Evolutionary conservation across 2,329 filamentous ascomycete genomes (phyloP), one percentile per base, ranked within the genome.

Genomic region (Didymella pinodella): DNA sequence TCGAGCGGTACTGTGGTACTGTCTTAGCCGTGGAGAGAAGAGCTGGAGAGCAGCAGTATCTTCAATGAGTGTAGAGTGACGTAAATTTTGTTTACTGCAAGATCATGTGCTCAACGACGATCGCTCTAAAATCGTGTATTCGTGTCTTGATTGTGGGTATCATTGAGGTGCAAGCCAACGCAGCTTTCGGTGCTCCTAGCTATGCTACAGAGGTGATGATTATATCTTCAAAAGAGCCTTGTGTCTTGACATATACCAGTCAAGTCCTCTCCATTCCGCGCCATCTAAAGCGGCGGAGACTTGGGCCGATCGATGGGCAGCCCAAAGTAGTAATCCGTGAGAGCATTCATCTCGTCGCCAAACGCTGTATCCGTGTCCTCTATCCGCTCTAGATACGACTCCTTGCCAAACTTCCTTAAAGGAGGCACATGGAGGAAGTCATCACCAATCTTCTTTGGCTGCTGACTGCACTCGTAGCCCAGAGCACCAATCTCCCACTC

Each of bases 401-500:
- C 63, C 41, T 57, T 61, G 0, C 52, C 64, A 36, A 57, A 72
- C 2, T 16, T 25, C 8, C 59, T 46, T n/a, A 72, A 53, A 2
- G 14, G n/a, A 0, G 71, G 70, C 0, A 69, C 64, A 40, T 68
- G 46, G 10, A 38, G n/a, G 10, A 38, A n/a, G 11, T 20, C 18
- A n/a, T 1, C 14, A 20, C 2, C 20, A 16, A 18, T 3, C 2
- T 14, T 38, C 3, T 18, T 7, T 4, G 62, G 63, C 36, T 76
- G 67, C 8, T 61, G 48, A 5, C 70, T 20, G 26, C 63, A 68
- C 10, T 80, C 74, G 40, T 78, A 80, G 0, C 79, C 79, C 14
- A 81, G 57, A 1, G 70, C 71, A 6, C 77, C 78, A 16, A 74
- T 66, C 7, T 74, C 66, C 78, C 78, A 81, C 0, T 64, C 50